Conservation (phyloP, 192 early-diverging fungal genomes). For the Borealophlyctis nickersoniae region DNA sequence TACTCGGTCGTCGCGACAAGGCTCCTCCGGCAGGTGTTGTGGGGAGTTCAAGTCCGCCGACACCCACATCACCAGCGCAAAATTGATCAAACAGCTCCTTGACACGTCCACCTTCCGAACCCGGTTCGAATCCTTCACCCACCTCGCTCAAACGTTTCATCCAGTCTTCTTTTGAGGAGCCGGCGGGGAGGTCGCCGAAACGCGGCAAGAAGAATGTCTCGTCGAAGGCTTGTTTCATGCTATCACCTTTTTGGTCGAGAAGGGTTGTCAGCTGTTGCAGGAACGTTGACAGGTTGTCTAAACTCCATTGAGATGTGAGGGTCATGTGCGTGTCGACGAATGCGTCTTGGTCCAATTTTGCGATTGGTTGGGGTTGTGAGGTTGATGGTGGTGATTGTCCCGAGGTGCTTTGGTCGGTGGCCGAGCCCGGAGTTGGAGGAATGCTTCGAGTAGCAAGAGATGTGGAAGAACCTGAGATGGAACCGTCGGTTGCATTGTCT, state of each 20-base stretch:
- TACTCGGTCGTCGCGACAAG: too few species aligned
- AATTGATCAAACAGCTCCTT: background rate
- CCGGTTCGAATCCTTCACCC: constrained; percentile 22
- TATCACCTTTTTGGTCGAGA: constrained; percentile 28
- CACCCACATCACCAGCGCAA: background rate
- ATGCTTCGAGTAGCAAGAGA: too few species aligned
- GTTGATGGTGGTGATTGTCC: background rate
- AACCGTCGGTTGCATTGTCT: background rate
- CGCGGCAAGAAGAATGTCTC: constrained; percentile 33
- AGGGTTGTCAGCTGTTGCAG: constrained; percentile 28
- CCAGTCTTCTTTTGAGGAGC: constrained; percentile 10
- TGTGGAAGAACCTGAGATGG: too few species aligned
- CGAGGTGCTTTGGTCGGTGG: background rate
- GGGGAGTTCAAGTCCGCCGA: background rate
- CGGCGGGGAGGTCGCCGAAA: constrained; percentile 15
- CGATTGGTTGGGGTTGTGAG: background rate
- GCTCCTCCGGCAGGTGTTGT: background rate
- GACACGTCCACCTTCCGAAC: constrained; percentile 5
- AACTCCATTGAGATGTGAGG: constrained; percentile 33
- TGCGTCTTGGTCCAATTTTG: constrained; percentile 26
- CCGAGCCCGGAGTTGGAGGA: background rate
- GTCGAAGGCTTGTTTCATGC: constrained; percentile 24
- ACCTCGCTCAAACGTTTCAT: constrained; percentile 12
- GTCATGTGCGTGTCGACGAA: constrained; percentile 28
- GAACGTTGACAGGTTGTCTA: constrained; percentile 40